Evolutionary conservation across 305 asterid species (phyloP), one percentile per base, ranked within the genome.

Genomic region (Rubia balearica): DNA sequence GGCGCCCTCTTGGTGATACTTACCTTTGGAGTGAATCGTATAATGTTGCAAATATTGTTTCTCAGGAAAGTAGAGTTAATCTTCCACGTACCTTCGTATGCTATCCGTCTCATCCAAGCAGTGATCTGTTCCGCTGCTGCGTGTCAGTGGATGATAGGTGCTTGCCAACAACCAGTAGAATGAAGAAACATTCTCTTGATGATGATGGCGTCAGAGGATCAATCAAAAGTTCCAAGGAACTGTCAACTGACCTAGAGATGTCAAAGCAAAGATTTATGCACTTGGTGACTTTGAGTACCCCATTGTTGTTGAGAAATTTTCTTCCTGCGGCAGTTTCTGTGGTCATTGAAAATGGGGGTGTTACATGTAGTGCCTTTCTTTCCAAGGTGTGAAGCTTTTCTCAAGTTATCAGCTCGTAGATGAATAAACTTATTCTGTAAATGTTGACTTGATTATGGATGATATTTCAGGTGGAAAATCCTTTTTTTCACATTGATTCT

Each of bases 11-110:
- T 78, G 96, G 98, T 61, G 91, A 84, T 73, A 84, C 90, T 30
- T 84, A 87, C 84, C 83, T 91, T 33, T 91, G 99, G 99, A 94
- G 98, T 80, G 99, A 94, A 86, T 89, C 96, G 75, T 88, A 86
- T 80, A 87, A 82, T 77, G 83, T 94, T 78, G 85, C 96, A 65
- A 89, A 85, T 84, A 89, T 94, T 73, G 82, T 94, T 77, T 87
- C 96, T 63, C 88, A 79, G 75, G 97, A 91, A 77, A 88, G 75
- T 76, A 84, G 89, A 81, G 85, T 79, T 76, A 88, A 91, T 66
- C 80, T 87, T 79, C 74, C 85, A 76, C 96, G 98, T 63, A 84
- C 96, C 55, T 91, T 94, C 77, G 90, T 94, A 70, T 94, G 97
- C 81, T 94, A 94, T 85, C 99, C 99, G 72, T 87, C 96, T 83